These are phyloP conservation scores for Verticillium nubilum DNA, from an alignment of 2,329 filamentous ascomycete genomes.

Conservation along the genomic window DNA sequence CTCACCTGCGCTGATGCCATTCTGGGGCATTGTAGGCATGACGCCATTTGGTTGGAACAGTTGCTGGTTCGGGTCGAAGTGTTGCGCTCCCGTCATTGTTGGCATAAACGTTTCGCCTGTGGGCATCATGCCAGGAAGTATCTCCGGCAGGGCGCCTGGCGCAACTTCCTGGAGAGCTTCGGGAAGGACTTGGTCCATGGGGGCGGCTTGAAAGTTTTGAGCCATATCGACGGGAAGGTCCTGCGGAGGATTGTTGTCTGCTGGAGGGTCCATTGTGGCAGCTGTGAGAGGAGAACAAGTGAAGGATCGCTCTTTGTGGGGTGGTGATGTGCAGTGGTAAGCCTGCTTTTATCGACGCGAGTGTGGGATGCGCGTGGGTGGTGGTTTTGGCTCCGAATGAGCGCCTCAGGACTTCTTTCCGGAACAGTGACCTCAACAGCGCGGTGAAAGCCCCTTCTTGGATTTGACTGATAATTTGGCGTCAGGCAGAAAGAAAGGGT, in stretches of 20 bases:
- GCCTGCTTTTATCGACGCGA: background rate
- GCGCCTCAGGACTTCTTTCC: background rate
- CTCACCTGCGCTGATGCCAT: conserved; percentile 24
- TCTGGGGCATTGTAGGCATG: conserved; percentile 7
- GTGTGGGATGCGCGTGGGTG: too few relatives aligned
- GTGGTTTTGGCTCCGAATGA: background rate
- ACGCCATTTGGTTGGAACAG: conserved; percentile 10
- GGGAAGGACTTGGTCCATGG: conserved; percentile 12
- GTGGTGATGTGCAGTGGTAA: too few relatives aligned
- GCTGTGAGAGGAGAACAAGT: background rate
- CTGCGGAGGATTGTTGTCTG: background rate
- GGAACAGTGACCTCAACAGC: background rate
- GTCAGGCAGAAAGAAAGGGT: background rate
- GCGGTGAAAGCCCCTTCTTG: background rate
- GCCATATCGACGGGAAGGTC: background rate
- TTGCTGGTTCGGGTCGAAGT: conserved; percentile 1
- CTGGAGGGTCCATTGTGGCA: background rate
- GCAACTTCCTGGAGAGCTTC: conserved; percentile 12
- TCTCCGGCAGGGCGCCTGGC: conserved; percentile 10
- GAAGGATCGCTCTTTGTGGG: background rate
- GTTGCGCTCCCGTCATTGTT: conserved; percentile 5
- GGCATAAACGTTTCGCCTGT: conserved; percentile 12
- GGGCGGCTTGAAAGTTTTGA: conserved; percentile 2
- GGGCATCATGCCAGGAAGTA: conserved; percentile 11
- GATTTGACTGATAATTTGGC: background rate